Conservation (phyloP, 441 rosid species). For the Hura crepitans region DNA sequence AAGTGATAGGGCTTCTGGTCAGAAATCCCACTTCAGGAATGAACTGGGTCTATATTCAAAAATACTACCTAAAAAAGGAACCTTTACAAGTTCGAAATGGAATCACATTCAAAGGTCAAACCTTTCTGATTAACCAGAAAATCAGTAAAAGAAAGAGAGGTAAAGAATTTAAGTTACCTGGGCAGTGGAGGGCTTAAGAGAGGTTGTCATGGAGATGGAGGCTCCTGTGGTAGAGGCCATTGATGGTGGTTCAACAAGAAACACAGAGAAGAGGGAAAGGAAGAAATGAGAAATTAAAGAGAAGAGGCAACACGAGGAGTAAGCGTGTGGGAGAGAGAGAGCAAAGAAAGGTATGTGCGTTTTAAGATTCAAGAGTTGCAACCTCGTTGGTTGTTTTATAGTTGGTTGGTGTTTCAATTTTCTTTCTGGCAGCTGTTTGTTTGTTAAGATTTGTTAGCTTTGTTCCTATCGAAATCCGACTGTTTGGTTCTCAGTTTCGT, state of each 20-base stretch:
- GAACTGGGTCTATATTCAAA: neutral
- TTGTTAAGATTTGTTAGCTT: conserved; percentile 22
- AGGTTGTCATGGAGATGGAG: conserved; percentile 29
- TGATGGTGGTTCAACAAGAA: neutral
- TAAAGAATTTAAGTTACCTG: conserved; percentile 19
- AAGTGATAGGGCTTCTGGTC: no score
- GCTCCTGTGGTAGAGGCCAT: conserved; percentile 49
- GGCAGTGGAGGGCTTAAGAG: conserved; percentile 27
- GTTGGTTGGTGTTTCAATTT: conserved; percentile 1
- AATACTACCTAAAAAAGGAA: neutral
- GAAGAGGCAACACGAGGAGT: neutral
- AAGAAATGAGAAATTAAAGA: conserved; percentile 13
- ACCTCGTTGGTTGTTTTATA: conserved; percentile 12
- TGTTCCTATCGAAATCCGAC: conserved; percentile 19
- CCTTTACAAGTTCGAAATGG: neutral
- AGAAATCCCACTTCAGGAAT: neutral
- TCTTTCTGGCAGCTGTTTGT: neutral
- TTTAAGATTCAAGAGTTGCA: neutral
- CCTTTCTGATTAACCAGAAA: neutral
- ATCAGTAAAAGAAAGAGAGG: neutral
- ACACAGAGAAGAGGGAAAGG: neutral
- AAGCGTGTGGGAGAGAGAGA: neutral
- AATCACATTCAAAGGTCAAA: neutral
- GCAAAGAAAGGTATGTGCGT: neutral
- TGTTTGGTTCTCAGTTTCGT: conserved; percentile 13